A percentile compares a stretch with the other conserved stretches of the same genome.
phyloP scores from a whole-genome alignment of 192 early-diverging fungal genomes.

The Coemansia sp. region DNA sequence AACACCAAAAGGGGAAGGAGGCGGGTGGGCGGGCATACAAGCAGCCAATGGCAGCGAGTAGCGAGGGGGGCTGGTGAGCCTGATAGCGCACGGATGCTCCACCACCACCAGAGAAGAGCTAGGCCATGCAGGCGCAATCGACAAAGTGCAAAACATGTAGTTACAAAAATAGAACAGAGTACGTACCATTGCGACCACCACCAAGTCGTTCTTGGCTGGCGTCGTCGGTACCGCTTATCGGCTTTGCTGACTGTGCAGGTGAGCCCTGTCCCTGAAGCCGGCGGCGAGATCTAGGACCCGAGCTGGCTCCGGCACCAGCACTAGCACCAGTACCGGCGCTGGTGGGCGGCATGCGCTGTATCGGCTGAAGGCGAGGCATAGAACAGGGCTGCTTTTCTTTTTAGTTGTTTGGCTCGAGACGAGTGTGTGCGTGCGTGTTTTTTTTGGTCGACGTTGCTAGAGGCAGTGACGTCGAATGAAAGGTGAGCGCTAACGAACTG shows the following conservation, averaged over 20 bases:
- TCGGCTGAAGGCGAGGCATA: conserved; percentile 30
- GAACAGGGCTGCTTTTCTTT: neutral
- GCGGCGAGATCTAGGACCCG: conserved; percentile 16
- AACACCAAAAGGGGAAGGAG: neutral
- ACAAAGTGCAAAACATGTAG: conserved; percentile 1
- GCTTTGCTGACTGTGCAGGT: conserved; percentile 9
- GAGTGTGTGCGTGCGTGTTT: conserved; percentile 8
- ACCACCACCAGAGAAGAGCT: neutral
- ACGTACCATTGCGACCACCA: conserved; percentile 48
- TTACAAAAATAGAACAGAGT: neutral
- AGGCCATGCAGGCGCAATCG: conserved; percentile 2
- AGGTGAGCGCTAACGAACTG: neutral
- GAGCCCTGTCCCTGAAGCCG: conserved; percentile 12
- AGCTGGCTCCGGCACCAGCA: neutral
- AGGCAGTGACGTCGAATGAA: neutral
- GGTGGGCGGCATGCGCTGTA: conserved; percentile 8
- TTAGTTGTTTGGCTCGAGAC: conserved; percentile 1
- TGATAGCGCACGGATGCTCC: conserved; percentile 10
- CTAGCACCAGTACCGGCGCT: neutral
- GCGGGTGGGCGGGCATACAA: neutral
- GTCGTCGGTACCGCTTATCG: conserved; percentile 4
- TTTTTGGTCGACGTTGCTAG: conserved; percentile 1
- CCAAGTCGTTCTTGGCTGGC: conserved; percentile 20
- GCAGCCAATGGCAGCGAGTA: neutral
- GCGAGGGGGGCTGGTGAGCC: conserved; percentile 3